These are phyloP conservation scores for Cyclotella kingstonii DNA, from an alignment of 108 stramenopile genomes.

Conservation along the genomic window DNA sequence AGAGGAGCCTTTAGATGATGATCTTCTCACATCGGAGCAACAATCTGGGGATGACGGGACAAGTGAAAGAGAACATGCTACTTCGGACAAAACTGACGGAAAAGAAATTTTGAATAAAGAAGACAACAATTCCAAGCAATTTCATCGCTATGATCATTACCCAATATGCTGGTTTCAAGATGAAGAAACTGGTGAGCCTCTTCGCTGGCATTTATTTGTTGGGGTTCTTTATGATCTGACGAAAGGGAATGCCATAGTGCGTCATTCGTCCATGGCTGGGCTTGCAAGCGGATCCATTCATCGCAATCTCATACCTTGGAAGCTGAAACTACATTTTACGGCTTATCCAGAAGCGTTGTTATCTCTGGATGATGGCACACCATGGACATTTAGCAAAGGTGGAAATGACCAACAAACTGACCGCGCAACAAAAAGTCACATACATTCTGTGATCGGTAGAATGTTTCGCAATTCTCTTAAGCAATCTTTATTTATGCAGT, in stretches of 20 bases:
- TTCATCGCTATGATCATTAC: not conserved
- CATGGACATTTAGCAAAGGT: not conserved
- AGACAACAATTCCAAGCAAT: not conserved
- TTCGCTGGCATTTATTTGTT: constrained; percentile 78
- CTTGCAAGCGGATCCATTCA: constrained; percentile 1
- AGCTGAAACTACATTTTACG: constrained; percentile 74
- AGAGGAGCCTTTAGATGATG: constrained; percentile 28
- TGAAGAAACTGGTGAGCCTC: constrained; percentile 55
- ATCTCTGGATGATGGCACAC: constrained; percentile 44
- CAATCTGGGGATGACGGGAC: not conserved
- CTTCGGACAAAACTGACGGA: not conserved
- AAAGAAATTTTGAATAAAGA: not conserved
- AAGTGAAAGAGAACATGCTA: not conserved
- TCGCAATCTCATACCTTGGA: constrained; percentile 61
- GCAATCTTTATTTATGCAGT: constrained; percentile 71
- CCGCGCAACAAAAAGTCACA: constrained; percentile 2
- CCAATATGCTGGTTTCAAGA: constrained; percentile 85
- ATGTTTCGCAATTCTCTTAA: constrained; percentile 81
- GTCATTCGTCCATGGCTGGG: not conserved
- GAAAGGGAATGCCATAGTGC: constrained; percentile 16
- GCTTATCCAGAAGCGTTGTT: constrained; percentile 62
- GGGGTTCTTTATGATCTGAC: constrained; percentile 73
- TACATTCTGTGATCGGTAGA: constrained; percentile 38
- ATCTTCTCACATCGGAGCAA: not conserved
- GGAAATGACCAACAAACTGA: not conserved